Conservation (phyloP, 2,329 filamentous ascomycete species). For the Aspergillus latus region DNA sequence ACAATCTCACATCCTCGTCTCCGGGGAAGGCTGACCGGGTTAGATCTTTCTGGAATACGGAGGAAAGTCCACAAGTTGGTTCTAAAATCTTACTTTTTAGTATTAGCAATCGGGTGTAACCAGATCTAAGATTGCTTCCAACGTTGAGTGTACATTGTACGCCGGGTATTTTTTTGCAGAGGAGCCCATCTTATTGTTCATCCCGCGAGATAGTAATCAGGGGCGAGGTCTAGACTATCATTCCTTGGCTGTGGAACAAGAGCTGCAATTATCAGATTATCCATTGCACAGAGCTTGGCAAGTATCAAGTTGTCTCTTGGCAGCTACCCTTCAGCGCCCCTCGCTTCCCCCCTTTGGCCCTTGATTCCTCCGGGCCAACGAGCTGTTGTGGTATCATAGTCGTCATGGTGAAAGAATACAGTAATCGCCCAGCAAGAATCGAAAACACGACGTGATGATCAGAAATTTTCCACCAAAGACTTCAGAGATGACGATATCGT, state of each 20-base stretch:
- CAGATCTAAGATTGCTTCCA: slow-evolving; percentile 9
- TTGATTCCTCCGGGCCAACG: background rate
- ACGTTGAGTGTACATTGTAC: background rate
- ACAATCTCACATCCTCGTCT: background rate
- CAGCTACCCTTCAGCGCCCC: slow-evolving; percentile 13
- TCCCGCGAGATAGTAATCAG: slow-evolving; percentile 7
- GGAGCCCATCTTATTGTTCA: background rate
- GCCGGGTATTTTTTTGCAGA: background rate
- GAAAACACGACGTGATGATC: slow-evolving; percentile 2
- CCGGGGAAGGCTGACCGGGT: slow-evolving; percentile 6
- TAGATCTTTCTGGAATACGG: too few species aligned
- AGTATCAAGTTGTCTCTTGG: slow-evolving; percentile 20
- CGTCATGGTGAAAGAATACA: slow-evolving; percentile 3
- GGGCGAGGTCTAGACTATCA: slow-evolving; percentile 13
- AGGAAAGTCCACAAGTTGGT: background rate
- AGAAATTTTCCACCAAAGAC: slow-evolving; percentile 6
- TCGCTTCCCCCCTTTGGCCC: slow-evolving; percentile 5
- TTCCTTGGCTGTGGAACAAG: slow-evolving; percentile 23
- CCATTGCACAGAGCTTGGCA: slow-evolving; percentile 23
- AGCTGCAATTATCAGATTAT: slow-evolving; percentile 17
- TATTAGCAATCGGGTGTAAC: background rate
- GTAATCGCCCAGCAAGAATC: slow-evolving; percentile 1
- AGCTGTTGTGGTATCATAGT: slow-evolving; percentile 15
- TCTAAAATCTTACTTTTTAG: background rate
- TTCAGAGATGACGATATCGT: slow-evolving; percentile 17